Evolutionary conservation across 2,329 filamentous ascomycete genomes (phyloP).

Genomic region (Calonectria hongkongensis): DNA sequence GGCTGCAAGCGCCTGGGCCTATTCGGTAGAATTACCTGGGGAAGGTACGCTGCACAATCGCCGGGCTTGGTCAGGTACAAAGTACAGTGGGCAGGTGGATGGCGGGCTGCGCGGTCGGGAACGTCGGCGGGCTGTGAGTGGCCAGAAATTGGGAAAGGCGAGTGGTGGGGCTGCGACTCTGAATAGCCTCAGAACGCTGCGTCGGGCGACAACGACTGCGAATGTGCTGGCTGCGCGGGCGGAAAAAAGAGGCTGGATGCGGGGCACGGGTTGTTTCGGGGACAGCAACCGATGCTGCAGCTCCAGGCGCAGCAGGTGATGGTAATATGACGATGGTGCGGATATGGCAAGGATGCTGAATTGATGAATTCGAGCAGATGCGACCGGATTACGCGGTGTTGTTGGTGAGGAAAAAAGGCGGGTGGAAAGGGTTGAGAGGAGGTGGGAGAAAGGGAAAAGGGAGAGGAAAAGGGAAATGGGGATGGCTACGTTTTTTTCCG

Average conservation of each 20-base stretch:
- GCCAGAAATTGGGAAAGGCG: constrained; percentile 50
- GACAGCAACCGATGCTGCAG: constrained; percentile 55
- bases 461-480: constrained; percentile 61
- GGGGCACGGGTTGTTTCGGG: constrained; percentile 50
- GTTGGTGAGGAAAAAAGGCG: constrained; percentile 60
- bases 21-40: constrained; percentile 40
- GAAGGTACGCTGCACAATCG: constrained; percentile 40
- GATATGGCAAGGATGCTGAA: constrained; percentile 59
- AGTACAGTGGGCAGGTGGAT: constrained; percentile 39
- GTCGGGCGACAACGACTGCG: constrained; percentile 47
- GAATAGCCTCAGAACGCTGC: constrained; percentile 64
- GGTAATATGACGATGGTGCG: constrained; percentile 60
- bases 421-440: constrained; percentile 52
- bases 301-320: constrained; percentile 59
- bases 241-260: constrained; percentile 49
- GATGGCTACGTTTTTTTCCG: constrained; percentile 72
- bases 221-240: constrained; percentile 33
- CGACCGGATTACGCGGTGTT: constrained; percentile 56
- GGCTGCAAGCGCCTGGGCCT: constrained; percentile 36
- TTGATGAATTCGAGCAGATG: constrained; percentile 64
- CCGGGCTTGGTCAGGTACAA: constrained; percentile 38
- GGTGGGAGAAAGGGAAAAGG: constrained; percentile 49
- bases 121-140: constrained; percentile 52
- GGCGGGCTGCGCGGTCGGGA: constrained; percentile 41
- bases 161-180: constrained; percentile 54